Evolutionary conservation across 164 flowering plant genomes (phyloP).

Genomic region (Chloranthus sessilifolius): DNA sequence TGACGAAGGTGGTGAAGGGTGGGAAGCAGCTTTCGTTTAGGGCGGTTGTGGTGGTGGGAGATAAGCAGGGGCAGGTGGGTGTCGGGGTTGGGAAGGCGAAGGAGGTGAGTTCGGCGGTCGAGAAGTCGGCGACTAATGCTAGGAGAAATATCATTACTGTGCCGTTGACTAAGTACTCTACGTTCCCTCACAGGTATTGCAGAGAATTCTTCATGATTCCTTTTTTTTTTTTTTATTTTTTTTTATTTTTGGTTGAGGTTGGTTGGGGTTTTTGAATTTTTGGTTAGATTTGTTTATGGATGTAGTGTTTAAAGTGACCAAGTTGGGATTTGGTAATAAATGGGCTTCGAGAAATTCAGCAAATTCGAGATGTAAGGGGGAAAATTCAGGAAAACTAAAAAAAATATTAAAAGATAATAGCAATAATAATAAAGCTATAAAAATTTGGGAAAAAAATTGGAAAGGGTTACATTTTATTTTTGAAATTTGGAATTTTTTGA

Average conservation of each 20-base stretch:
- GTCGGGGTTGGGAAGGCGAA: constrained; percentile 92
- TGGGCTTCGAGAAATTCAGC: too few relatives aligned
- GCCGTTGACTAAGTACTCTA: constrained; percentile 82
- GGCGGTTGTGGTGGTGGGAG: constrained; percentile 86
- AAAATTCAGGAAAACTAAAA: too few relatives aligned
- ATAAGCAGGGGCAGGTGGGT: constrained; percentile 87
- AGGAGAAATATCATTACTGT: constrained; percentile 68
- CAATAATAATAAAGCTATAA: too few relatives aligned
- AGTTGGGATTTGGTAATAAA: too few relatives aligned
- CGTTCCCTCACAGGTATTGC: constrained; percentile 97
- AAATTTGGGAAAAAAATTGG: too few relatives aligned
- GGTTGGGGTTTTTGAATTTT: background rate
- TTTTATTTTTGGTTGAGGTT: background rate
- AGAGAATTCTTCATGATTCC: background rate
- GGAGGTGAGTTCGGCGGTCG: constrained; percentile 75
- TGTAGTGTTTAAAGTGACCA: too few relatives aligned
- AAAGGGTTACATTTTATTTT: too few relatives aligned
- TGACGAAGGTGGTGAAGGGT: constrained; percentile 97
- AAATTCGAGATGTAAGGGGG: too few relatives aligned
- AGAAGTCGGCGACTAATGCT: constrained; percentile 73
- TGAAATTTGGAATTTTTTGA: too few relatives aligned
- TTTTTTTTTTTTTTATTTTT: too few relatives aligned
- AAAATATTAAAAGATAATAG: too few relatives aligned
- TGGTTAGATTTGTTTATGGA: background rate
- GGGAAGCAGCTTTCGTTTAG: constrained; percentile 85